Evolutionary conservation across 1,284 basidiomycete species (phyloP).

Genomic region (Rhodotorula glutinis): DNA sequence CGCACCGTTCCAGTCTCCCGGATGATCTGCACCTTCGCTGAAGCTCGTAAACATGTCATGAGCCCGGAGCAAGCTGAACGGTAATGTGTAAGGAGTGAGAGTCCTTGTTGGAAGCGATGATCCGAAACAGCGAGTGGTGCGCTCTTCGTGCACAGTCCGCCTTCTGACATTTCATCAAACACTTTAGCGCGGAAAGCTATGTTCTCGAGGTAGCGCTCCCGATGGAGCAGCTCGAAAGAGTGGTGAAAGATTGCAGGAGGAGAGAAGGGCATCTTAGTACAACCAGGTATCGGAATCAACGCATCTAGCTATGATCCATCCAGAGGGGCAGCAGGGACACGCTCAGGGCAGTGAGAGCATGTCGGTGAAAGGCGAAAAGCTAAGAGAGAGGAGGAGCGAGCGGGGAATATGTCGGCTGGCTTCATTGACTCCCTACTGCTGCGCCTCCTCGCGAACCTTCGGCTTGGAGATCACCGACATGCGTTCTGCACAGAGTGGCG

Average conservation of each 20-base stretch:
- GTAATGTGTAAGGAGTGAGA: neutral
- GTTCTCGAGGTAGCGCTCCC: too few species aligned
- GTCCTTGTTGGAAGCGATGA: too few species aligned
- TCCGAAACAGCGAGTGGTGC: too few species aligned
- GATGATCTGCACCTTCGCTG: constrained; percentile 14
- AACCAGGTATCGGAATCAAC: too few species aligned
- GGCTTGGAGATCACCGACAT: constrained; percentile 24
- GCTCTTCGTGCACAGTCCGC: too few species aligned
- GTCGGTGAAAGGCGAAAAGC: constrained; percentile 3
- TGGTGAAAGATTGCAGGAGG: too few species aligned
- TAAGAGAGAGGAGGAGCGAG: neutral
- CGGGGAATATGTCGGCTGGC: neutral
- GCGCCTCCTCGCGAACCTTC: constrained; percentile 10
- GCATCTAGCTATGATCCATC: too few species aligned
- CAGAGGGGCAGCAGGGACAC: too few species aligned
- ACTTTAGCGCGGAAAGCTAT: too few species aligned
- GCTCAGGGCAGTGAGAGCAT: too few species aligned
- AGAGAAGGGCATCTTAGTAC: neutral
- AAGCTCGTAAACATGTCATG: constrained; percentile 22
- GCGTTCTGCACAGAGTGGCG: constrained; percentile 19
- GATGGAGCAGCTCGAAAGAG: too few species aligned
- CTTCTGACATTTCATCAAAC: too few species aligned
- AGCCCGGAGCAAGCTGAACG: neutral
- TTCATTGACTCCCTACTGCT: constrained; percentile 6
- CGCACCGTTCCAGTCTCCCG: constrained; percentile 19